phyloP scores from a whole-genome alignment of 2,329 filamentous ascomycete species.

The Mycogone perniciosa region DNA sequence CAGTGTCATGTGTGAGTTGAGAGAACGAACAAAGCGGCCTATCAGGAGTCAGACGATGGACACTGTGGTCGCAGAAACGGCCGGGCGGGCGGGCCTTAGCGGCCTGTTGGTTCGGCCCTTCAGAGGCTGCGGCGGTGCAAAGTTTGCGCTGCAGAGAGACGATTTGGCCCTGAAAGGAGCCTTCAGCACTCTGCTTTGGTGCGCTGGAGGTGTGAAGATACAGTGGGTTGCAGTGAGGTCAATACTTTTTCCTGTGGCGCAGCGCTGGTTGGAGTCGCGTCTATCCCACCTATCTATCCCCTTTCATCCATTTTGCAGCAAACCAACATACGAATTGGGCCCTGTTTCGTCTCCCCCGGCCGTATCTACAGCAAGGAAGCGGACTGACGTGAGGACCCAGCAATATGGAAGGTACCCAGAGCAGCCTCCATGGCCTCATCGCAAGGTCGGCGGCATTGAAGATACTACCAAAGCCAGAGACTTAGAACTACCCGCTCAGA shows the following conservation, averaged over 20 bases:
- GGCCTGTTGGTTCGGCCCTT: neutral
- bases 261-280: constrained; percentile 4
- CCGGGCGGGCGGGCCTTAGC: constrained; percentile 6
- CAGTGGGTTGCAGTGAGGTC: constrained; percentile 3
- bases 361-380: no score
- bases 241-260: constrained; percentile 1
- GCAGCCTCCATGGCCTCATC: neutral
- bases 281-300: neutral
- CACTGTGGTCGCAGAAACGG: constrained; percentile 14
- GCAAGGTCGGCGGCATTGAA: neutral
- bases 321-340: no score
- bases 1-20: constrained; percentile 8
- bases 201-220: neutral
- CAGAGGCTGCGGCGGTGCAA: constrained; percentile 3
- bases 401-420: neutral
- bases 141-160: neutral
- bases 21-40: no score
- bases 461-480: neutral
- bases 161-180: no score
- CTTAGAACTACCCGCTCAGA: neutral
- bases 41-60: neutral
- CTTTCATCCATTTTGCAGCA: no score
- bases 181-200: neutral
- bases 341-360: no score
- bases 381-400: no score